Evolutionary conservation across 2,329 filamentous ascomycete genomes (phyloP), one percentile per base, ranked within the genome.

Genomic region (Ophiostoma piceae): DNA sequence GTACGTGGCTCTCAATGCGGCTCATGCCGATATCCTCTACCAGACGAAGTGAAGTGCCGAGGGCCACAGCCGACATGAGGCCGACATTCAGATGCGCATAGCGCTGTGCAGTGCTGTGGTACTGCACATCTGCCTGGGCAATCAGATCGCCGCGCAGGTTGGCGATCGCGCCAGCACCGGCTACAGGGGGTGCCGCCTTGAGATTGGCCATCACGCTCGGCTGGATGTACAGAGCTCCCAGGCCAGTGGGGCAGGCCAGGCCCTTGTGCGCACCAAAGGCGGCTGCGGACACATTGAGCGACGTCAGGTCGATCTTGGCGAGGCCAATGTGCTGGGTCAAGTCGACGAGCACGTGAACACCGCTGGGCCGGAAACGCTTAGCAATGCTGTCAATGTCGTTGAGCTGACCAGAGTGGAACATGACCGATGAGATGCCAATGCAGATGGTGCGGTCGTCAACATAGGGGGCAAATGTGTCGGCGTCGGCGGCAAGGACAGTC

Each of bases 401-500:
- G 51, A 57, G 22, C 51, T 57, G 51, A 7, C 51, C 51, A n/a
- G 51, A 57, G 22, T 57, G 51, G 51, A 57, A 57, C 51, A 57
- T 57, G n/a, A 57, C 51, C 3, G 51, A 57, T n/a, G 51, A 57
- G n/a, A 57, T 26, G 51, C 51, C 51, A 26, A 57, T 57, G 22
- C 51, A 57, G n/a, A 57, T 14, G 9, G 51, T 57, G 51, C 51
- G 51, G 51, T 26, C 22, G 51, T 57, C 51, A 12, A 57, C 51
- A 11, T 57, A 57, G 11, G 51, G 51, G 51, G 51, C 51, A 57
- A 57, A 57, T 3, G 51, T 57, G 22, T 57, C 51, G 51, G 51
- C 51, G 22, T 57, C n/a, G n/a, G 51, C 51, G 5, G 51, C 51
- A 57, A 57, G 9, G 22, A 26, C 51, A 12, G n/a, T 26, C 3